A percentile compares a stretch with the other conserved stretches of the same genome.
Conservation (phyloP, 441 rosid genomes). For the Corymbia citriodora region DNA sequence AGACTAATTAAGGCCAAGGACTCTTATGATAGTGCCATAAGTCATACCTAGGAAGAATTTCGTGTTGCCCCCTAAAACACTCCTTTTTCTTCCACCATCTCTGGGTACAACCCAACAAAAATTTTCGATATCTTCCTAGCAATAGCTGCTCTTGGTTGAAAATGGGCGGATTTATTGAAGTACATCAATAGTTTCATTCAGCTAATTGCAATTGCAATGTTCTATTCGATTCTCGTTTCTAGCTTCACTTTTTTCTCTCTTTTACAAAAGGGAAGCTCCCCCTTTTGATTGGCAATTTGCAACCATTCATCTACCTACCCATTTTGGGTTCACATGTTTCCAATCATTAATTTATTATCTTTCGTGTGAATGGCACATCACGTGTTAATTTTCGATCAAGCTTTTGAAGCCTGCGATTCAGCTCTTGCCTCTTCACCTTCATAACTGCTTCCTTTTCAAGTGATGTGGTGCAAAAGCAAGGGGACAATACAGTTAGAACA, state of each 20-base stretch:
- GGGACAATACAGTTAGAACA: background rate
- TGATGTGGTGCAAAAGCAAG: background rate
- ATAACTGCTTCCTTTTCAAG: background rate
- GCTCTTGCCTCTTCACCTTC: background rate
- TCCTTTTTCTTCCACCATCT: background rate
- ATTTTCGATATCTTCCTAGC: background rate
- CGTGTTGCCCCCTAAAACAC: background rate
- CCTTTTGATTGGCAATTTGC: background rate
- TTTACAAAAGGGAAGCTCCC: background rate
- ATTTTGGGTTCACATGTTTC: background rate
- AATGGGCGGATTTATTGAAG: background rate
- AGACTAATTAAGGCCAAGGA: background rate
- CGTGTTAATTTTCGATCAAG: background rate
- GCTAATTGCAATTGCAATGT: background rate
- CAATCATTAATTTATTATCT: background rate
- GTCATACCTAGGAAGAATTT: background rate
- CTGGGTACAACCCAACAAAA: background rate
- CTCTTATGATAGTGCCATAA: background rate
- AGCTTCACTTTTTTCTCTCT: background rate
- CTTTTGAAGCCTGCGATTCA: background rate
- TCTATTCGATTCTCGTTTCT: background rate
- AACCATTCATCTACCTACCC: background rate
- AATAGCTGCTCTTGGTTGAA: background rate
- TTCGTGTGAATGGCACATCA: background rate
- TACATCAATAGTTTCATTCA: background rate